These are phyloP conservation scores for Pochonia chlamydosporia DNA, from an alignment of 2,329 filamentous ascomycete genomes.

Conservation along the genomic window DNA sequence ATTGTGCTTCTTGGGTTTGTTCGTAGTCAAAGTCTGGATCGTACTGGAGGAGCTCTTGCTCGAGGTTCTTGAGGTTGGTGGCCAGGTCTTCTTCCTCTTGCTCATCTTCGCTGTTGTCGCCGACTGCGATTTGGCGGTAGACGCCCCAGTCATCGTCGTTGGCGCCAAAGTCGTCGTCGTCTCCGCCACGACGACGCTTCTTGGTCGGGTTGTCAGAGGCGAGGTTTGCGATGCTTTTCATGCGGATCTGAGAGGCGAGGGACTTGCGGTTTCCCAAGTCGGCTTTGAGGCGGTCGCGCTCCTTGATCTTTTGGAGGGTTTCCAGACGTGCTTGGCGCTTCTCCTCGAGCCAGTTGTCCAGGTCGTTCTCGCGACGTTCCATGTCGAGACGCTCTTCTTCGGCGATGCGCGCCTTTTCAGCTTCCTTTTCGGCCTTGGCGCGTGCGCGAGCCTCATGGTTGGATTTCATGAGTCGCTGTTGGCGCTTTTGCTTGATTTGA, in stretches of 20 bases:
- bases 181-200: slow-evolving; percentile 78
- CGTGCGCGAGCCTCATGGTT: slow-evolving; percentile 88
- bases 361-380: slow-evolving; percentile 75
- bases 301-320: slow-evolving; percentile 79
- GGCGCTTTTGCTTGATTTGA: slow-evolving; percentile 82
- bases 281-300: slow-evolving; percentile 85
- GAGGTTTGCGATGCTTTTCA: slow-evolving; percentile 96
- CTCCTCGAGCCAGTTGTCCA: slow-evolving; percentile 82
- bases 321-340: slow-evolving; percentile 67
- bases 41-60: slow-evolving; percentile 78
- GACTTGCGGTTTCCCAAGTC: slow-evolving; percentile 96
- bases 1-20: slow-evolving; percentile 84
- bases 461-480: slow-evolving; percentile 87
- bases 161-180: slow-evolving; percentile 94
- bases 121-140: slow-evolving; percentile 86
- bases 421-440: slow-evolving; percentile 95
- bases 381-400: slow-evolving; percentile 81
- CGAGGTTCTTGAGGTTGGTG: slow-evolving; percentile 66
- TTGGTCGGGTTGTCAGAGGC: slow-evolving; percentile 82
- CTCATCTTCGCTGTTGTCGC: slow-evolving; percentile 76
- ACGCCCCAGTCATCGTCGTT: slow-evolving; percentile 98
- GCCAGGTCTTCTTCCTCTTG: slow-evolving; percentile 88
- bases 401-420: slow-evolving; percentile 75
- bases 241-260: slow-evolving; percentile 89
- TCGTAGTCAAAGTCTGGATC: slow-evolving; percentile 89